phyloP scores from a whole-genome alignment of 495 filamentous ascomycete species.

The Cercophora sp. region DNA sequence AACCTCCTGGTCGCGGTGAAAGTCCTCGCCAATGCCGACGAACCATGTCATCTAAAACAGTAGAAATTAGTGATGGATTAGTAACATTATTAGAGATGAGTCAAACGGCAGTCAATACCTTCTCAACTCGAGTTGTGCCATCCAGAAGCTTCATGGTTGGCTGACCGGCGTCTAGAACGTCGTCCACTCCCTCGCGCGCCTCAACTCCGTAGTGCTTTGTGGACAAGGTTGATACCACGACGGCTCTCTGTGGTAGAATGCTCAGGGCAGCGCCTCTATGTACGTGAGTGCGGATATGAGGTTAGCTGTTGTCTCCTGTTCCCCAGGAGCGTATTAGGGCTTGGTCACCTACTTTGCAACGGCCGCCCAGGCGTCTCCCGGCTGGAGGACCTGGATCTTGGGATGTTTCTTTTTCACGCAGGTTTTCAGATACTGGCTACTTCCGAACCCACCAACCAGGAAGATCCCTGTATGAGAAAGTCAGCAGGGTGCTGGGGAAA shows the following conservation, averaged over 20 bases:
- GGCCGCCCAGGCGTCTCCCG: neutral
- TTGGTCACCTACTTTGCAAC: neutral
- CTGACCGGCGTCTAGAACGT: neutral
- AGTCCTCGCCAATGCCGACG: neutral
- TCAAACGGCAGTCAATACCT: too few relatives aligned
- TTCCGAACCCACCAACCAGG: conserved; percentile 45
- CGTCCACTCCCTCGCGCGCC: neutral
- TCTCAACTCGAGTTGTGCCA: neutral
- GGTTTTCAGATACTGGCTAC: conserved; percentile 33
- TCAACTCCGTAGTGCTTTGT: conserved; percentile 2
- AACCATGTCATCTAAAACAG: neutral
- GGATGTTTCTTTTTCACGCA: conserved; percentile 13
- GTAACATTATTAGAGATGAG: too few relatives aligned
- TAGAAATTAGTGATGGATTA: too few relatives aligned
- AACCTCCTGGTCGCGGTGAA: conserved; percentile 2
- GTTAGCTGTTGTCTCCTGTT: neutral
- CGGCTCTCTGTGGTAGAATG: neutral
- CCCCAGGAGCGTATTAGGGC: neutral
- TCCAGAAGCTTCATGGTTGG: neutral
- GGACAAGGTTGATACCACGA: neutral
- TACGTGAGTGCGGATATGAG: neutral
- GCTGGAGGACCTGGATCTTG: neutral
- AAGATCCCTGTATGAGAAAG: conserved; percentile 28
- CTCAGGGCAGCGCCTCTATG: conserved; percentile 7
- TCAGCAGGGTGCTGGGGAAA: neutral